phyloP scores from a whole-genome alignment of 1,284 basidiomycete genomes.

The Xerocomus amazonicus region DNA sequence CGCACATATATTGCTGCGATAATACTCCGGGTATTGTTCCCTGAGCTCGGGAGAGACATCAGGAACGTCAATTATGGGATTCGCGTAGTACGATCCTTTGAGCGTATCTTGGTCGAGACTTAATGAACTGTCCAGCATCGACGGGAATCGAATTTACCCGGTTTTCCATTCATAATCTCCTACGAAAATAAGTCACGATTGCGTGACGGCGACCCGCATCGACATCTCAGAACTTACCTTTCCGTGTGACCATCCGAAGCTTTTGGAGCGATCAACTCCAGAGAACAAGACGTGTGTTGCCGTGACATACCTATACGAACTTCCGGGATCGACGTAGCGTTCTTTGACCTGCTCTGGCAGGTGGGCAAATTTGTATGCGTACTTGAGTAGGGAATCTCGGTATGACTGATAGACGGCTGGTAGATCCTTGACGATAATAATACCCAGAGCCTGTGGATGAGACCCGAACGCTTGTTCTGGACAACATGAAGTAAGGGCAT shows the following conservation, averaged over 20 bases:
- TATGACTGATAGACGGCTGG: constrained; percentile 60
- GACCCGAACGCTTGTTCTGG: constrained; percentile 80
- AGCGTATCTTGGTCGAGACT: constrained; percentile 54
- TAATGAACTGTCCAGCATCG: not conserved
- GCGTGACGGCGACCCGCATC: not conserved
- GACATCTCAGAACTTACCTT: constrained; percentile 49
- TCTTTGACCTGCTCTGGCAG: constrained; percentile 65
- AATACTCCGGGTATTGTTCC: constrained; percentile 71
- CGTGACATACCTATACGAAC: constrained; percentile 61
- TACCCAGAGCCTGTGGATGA: constrained; percentile 68
- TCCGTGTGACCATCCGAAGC: constrained; percentile 93
- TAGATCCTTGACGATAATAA: constrained; percentile 78
- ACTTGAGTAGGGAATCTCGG: constrained; percentile 66
- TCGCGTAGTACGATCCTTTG: constrained; percentile 92
- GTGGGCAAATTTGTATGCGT: constrained; percentile 72
- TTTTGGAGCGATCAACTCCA: constrained; percentile 29
- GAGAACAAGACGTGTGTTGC: not conserved
- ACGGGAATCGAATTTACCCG: constrained; percentile 43
- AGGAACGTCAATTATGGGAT: constrained; percentile 69
- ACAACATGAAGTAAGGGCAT: constrained; percentile 5
- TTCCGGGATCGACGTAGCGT: constrained; percentile 63
- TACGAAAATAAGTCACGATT: constrained; percentile 23
- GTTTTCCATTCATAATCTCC: constrained; percentile 94
- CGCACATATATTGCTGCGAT: constrained; percentile 73
- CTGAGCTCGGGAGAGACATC: constrained; percentile 52